phyloP scores from a whole-genome alignment of 345 rosid genomes.

The Litchi chinensis region DNA sequence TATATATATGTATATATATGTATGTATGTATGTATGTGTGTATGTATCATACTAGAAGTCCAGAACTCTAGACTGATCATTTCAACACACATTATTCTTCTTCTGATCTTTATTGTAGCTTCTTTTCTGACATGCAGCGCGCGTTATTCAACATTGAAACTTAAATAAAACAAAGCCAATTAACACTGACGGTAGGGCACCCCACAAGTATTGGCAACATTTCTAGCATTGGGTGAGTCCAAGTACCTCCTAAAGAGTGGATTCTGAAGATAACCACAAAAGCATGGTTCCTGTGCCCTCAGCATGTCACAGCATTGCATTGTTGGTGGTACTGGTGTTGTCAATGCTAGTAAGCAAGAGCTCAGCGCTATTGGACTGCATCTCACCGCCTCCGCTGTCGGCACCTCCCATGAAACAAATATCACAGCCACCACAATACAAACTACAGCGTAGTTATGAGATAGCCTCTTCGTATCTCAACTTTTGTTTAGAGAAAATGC shows the following conservation, averaged over 20 bases:
- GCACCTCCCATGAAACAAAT: slow-evolving; percentile 6
- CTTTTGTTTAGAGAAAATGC: background rate
- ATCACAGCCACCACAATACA: slow-evolving; percentile 7
- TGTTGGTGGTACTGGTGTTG: slow-evolving; percentile 40
- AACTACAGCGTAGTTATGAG: background rate
- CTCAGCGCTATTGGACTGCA: slow-evolving; percentile 53
- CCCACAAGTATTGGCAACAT: slow-evolving; percentile 44
- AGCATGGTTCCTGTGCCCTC: slow-evolving; percentile 61
- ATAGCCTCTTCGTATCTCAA: slow-evolving; percentile 7
- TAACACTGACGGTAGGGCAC: slow-evolving; percentile 56
- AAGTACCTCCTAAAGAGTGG: slow-evolving; percentile 35
- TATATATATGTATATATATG: too few species aligned
- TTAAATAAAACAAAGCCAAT: background rate
- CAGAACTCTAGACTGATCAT: too few species aligned
- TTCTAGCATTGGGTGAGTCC: slow-evolving; percentile 50
- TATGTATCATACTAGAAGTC: too few species aligned
- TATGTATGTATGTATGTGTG: too few species aligned
- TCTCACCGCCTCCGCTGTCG: slow-evolving; percentile 38
- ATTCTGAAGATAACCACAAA: slow-evolving; percentile 53
- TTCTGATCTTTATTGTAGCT: background rate
- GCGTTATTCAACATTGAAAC: background rate
- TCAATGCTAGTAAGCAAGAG: slow-evolving; percentile 52
- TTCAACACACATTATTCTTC: background rate
- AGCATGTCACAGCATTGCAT: slow-evolving; percentile 49
- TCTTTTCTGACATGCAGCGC: background rate